Evolutionary conservation across 1,284 basidiomycete species (phyloP), one percentile per base, ranked within the genome.

Genomic region (Clitocybe nebularis): DNA sequence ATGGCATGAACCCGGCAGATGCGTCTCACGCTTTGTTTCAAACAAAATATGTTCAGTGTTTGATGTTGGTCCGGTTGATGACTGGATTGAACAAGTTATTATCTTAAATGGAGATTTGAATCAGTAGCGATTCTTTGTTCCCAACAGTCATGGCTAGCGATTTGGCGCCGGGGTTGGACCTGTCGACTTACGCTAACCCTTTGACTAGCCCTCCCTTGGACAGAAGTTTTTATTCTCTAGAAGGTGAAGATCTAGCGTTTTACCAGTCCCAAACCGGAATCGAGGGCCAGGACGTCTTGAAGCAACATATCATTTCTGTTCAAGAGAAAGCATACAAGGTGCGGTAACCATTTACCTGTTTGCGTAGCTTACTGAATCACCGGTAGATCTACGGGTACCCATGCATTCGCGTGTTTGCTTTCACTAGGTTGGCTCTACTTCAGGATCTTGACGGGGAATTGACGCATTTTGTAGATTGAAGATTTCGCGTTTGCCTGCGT

Each of bases 271-370:
- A 65, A 41, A 73, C 70, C 11, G 63, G 66, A 0, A 73, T 74
- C 16, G 41, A 60, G 3, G 59, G 68, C 41, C 60, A 64, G 1
- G 60, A 66, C 3, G 60, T 60, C 37, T 55, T 75, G 40, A 75
- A 63, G 54, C 42, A 59, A 36, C 75, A 79, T 50, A 67, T 78
- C 23, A 35, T 75, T 5, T 39, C 41, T 1, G 60, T 74, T n/a
- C 74, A 56, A 37, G 46, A 42, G 43, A 50, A 50, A 28, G 75
- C 73, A n/a, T 73, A 71, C 45, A 48, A 58, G 36, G 75, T 68
- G 38, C 17, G 53, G 19, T 6, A 3, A 8, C 22, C 26, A 25
- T 19, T 10, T 30, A 29, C 22, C n/a, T 29, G 20, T 14, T 4
- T 3, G 13, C 10, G 10, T 13, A n/a, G 9, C 20, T n/a, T 4